Conservation (phyloP, 1,139 yeast genomes). For the Debaryomycetaceae sp. region DNA sequence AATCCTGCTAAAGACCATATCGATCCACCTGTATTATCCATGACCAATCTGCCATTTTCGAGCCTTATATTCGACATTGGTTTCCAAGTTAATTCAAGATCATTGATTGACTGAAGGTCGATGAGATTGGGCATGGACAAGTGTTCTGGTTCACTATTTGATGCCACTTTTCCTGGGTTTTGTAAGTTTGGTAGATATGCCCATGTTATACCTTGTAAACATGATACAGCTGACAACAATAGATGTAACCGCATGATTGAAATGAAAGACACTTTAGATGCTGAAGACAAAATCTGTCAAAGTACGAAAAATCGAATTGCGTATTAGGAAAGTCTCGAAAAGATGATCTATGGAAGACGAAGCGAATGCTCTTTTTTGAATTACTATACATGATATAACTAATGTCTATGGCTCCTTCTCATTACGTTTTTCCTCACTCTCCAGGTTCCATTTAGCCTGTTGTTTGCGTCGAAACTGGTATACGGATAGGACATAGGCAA, state of each 20-base stretch:
- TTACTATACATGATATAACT: too few species aligned
- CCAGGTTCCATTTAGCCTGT: slow-evolving; percentile 59
- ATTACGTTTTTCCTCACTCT: slow-evolving; percentile 61
- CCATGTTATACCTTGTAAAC: background rate
- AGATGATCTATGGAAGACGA: background rate
- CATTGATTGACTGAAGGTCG: slow-evolving; percentile 17
- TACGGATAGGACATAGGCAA: slow-evolving; percentile 37
- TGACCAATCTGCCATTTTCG: slow-evolving; percentile 40
- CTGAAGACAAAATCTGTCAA: slow-evolving; percentile 1
- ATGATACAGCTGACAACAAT: slow-evolving; percentile 1
- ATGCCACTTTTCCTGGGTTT: background rate
- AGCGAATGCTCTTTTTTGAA: background rate
- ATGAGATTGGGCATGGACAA: slow-evolving; percentile 35
- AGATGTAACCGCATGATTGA: background rate
- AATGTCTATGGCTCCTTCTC: slow-evolving; percentile 36
- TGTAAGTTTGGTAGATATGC: background rate
- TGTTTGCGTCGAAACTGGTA: slow-evolving; percentile 45
- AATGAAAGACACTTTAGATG: background rate
- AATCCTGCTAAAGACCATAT: slow-evolving; percentile 46
- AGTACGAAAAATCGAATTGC: background rate
- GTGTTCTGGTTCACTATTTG: slow-evolving; percentile 17
- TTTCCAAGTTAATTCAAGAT: slow-evolving; percentile 28
- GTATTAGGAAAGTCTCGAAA: background rate
- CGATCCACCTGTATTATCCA: slow-evolving; percentile 38
- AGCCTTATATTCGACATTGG: slow-evolving; percentile 22